A percentile compares a stretch with the other conserved stretches of the same genome.
These are phyloP conservation scores for Liriodendron chinense DNA, from an alignment of 164 flowering plant genomes.

Conservation along the genomic window DNA sequence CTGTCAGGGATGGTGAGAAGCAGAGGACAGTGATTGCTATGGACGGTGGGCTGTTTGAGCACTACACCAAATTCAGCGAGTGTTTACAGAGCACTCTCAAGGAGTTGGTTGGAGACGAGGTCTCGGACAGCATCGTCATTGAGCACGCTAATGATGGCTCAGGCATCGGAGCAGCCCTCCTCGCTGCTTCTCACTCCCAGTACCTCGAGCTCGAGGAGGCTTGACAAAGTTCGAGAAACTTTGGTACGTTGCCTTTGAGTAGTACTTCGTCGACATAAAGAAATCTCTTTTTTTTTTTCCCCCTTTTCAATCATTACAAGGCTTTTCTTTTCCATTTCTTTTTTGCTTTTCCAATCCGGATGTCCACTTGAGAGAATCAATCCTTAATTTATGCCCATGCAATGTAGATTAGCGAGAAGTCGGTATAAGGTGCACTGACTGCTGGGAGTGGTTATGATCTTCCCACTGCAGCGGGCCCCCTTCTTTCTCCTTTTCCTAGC, in stretches of 20 bases:
- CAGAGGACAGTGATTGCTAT: slow-evolving; percentile 69
- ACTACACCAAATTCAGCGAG: slow-evolving; percentile 66
- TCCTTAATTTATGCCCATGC: not conserved
- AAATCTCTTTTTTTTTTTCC: not conserved
- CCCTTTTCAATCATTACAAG: not conserved
- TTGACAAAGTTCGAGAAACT: slow-evolving; percentile 25
- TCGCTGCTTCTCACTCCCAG: slow-evolving; percentile 94
- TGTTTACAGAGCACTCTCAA: slow-evolving; percentile 56
- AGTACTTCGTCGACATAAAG: not conserved
- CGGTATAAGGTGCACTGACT: not conserved
- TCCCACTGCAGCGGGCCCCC: not conserved
- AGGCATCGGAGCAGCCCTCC: slow-evolving; percentile 89
- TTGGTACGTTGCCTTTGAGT: not conserved
- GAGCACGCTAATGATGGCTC: slow-evolving; percentile 83
- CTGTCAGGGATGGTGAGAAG: slow-evolving; percentile 45
- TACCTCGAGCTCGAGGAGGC: slow-evolving; percentile 53
- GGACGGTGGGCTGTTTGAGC: slow-evolving; percentile 89
- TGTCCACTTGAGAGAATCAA: not conserved
- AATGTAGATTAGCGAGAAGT: not conserved
- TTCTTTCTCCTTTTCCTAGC: not conserved
- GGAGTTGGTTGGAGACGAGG: slow-evolving; percentile 74
- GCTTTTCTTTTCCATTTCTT: not conserved
- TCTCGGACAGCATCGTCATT: slow-evolving; percentile 34
- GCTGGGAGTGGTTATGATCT: not conserved
- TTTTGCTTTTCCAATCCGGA: not conserved